Base-by-base conservation (phyloP, 2,329 filamentous ascomycete genomes). In the Ophiocordyceps camponoti-rufipedis region DNA sequence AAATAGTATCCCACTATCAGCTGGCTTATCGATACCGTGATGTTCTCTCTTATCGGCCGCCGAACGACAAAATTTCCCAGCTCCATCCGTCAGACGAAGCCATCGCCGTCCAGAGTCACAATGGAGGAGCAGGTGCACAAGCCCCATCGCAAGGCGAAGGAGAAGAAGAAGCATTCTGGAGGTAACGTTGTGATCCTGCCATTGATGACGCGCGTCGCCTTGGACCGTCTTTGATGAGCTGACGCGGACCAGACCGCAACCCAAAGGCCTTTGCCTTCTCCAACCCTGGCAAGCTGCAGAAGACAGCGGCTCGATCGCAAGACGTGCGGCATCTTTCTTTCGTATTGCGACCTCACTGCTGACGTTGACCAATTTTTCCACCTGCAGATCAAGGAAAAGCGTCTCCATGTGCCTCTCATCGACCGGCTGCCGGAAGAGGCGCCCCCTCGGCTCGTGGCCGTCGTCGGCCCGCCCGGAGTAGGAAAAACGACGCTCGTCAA, bases 401-500 rank as follows among this genome's bases (percentile, higher is more conserved):
- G 89, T 48, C 73, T 96, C 38, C 93, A 98, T 71, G 91, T 98
- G 16, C 91, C 91, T 41, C 82, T 94, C 60, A 84, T 96, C 66
- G 91, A 98, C 70, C 81, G 93, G 53, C 71, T 96, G 28, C 89
- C 91, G 52, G 89, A 96, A 64, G 91, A 96, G 67, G 84, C 91
- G 14, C 88, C 91, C 28, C 91, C 91, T 48, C 78, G 93, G 48
- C 79, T 98, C 47, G 89, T 96, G 54, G 80, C 86, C 49, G 88
- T 98, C 49, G 88, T 96, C 58, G 93, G 91, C 45, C 91, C 91
- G 46, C 86, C 91, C 1, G 91, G 91, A 48, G 89, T 88, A 43
- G 91, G 89, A 54, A 96, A 96, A 70, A 94, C 89, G 3, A 96
- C 89, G 0, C 72, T 96, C 35, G 78, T 96, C 59, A 98, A 96